These are phyloP conservation scores for Leccinum incarnatum DNA, from an alignment of 768 basidiomycete genomes.

Conservation along the genomic window DNA sequence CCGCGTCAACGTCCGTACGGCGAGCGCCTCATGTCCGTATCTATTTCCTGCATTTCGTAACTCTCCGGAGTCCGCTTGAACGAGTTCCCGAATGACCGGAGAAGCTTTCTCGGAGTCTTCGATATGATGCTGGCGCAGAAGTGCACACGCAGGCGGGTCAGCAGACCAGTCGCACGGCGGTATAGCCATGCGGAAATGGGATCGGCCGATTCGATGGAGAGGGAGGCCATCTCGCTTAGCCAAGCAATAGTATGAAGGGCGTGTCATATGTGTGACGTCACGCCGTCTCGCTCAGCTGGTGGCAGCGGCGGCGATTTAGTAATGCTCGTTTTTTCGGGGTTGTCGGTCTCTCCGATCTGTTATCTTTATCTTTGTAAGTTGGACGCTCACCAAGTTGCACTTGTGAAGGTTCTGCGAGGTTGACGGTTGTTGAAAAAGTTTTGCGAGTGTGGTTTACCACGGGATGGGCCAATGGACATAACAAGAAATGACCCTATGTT, in stretches of 20 bases:
- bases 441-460: neutral
- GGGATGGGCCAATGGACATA: constrained; percentile 6
- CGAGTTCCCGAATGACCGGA: neutral
- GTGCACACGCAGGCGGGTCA: neutral
- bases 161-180: neutral
- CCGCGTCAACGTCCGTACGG: neutral
- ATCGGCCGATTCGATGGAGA: neutral
- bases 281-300: neutral
- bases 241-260: too few relatives aligned
- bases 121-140: neutral
- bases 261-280: neutral
- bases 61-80: neutral
- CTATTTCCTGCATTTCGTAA: neutral
- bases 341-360: too few relatives aligned
- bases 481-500: constrained; percentile 23
- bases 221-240: neutral
- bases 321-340: too few relatives aligned
- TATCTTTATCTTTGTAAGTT: too few relatives aligned
- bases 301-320: too few relatives aligned
- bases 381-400: too few relatives aligned
- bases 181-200: neutral
- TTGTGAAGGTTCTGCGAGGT: neutral
- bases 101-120: neutral
- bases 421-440: neutral
- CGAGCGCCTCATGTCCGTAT: neutral